phyloP scores from a whole-genome alignment of 768 basidiomycete species.

The Kwoniella europaea region DNA sequence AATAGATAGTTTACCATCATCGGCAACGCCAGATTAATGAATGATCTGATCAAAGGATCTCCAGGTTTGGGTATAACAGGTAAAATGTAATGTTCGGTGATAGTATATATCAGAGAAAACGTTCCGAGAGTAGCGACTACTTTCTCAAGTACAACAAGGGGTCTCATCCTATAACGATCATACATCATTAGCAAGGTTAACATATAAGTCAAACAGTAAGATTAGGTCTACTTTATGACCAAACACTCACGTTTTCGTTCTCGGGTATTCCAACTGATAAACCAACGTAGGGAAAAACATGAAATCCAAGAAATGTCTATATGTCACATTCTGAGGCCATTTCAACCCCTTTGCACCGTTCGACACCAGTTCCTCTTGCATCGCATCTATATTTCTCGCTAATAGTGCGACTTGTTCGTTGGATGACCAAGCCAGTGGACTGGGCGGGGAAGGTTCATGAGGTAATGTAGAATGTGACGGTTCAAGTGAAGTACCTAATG shows the following conservation, averaged over 20 bases:
- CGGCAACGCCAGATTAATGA: constrained; percentile 85
- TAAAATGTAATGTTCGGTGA: constrained; percentile 91
- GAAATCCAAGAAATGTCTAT: constrained; percentile 81
- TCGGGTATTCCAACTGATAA: constrained; percentile 94
- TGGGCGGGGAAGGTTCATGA: constrained; percentile 36
- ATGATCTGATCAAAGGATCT: constrained; percentile 62
- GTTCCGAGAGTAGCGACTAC: constrained; percentile 90
- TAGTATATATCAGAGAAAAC: constrained; percentile 78
- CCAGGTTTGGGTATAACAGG: constrained; percentile 66
- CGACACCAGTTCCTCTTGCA: constrained; percentile 76
- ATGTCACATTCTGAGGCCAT: constrained; percentile 85
- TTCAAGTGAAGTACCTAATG: constrained; percentile 55
- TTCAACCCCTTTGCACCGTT: constrained; percentile 67
- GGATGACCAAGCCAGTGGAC: constrained; percentile 69
- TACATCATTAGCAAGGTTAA: not conserved
- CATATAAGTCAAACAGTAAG: not conserved
- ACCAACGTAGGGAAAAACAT: constrained; percentile 88
- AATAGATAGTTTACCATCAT: constrained; percentile 75
- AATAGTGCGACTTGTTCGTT: constrained; percentile 68
- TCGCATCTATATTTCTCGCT: constrained; percentile 76
- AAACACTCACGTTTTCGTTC: constrained; percentile 73
- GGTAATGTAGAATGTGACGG: constrained; percentile 49
- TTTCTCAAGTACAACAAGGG: constrained; percentile 75
- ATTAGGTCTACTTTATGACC: not conserved
- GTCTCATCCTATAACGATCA: constrained; percentile 61